Base-by-base conservation (phyloP, 495 filamentous ascomycete species). In the Aspergillus cavernicola region DNA sequence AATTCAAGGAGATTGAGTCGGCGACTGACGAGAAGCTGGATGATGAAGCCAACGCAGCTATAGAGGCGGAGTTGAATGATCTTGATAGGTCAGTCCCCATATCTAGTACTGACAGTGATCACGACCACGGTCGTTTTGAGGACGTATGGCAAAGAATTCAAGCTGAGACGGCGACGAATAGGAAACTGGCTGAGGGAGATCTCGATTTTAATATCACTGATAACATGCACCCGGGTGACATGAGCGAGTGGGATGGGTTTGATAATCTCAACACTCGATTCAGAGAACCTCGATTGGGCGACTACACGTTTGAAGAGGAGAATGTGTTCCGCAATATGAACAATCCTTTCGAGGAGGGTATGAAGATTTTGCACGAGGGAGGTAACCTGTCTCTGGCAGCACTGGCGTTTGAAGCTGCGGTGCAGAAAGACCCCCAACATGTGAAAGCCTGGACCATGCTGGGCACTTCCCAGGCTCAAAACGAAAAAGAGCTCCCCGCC, bases 401-500 rank as follows among this genome's bases (percentile, higher is more conserved):
- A 2, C 78, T 98, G 20, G 93, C 95, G n/a, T 98, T 98, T 58
- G 93, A 98, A 70, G 89, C 93, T 15, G 95, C 93, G 1, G 90
- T 91, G 2, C 90, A 96, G 66, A 89, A 90, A 71, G 82, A 96
- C 54, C 81, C 89, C 0, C 75, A 87, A 41, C 92, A 97, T 69
- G 80, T 92, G 29, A 88, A 92, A 22, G 93, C 93, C 0, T 98
- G 95, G 93, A 87, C 88, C 9, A 84, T 89, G 63, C 82, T 98
- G 33, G 95, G 93, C 56, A 81, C 82, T 45, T 87, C 90, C 23
- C 93, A 98, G 70, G 95, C 95, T 4, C 93, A 97, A 69, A 98
- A 98, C 69, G 93, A 98, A 64, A 98, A 98, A 70, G 93, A 98
- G 65, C 81, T 89, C 4, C 93, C 93, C 5, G 95, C 95, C n/a